These are phyloP conservation scores for Scenedesmus sp. DNA, from an alignment of 163 green algal genomes.

Conservation along the genomic window DNA sequence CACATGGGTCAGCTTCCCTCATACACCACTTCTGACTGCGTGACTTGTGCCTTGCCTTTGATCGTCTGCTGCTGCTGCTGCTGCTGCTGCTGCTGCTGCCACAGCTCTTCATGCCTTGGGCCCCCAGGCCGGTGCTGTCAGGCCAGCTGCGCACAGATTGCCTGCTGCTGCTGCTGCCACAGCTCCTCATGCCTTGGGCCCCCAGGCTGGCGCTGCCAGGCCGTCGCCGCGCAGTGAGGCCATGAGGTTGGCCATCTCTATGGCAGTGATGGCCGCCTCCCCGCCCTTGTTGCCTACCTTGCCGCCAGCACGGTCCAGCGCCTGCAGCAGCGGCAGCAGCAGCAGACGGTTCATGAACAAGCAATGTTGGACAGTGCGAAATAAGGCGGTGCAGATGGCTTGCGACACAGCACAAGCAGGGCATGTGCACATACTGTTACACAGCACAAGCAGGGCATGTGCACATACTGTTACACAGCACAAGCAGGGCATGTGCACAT, in stretches of 20 bases:
- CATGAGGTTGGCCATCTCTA: conserved; percentile 94
- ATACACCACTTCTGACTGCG: no score
- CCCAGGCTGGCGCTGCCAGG: conserved; percentile 60
- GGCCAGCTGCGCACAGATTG: neutral
- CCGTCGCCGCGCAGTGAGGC: conserved; percentile 62
- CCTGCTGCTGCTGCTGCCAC: conserved; percentile 1
- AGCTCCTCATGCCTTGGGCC: neutral
- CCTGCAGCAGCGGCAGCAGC: conserved; percentile 65
- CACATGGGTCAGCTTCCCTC: no score
- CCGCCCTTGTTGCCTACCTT: conserved; percentile 98
- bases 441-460: no score
- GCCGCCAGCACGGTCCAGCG: conserved; percentile 93
- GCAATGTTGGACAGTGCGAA: no score
- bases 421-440: no score
- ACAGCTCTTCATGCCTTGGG: neutral
- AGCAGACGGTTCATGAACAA: no score
- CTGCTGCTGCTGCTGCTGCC: neutral
- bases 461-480: no score
- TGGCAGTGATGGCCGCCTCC: conserved; percentile 92
- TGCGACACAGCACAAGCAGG: no score
- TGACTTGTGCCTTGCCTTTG: no score
- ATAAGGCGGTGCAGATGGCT: no score
- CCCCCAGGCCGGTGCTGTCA: neutral
- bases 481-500: no score
- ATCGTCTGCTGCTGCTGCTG: no score